Conservation (phyloP, 768 basidiomycete genomes). For the Mycena olivaceomarginata region DNA sequence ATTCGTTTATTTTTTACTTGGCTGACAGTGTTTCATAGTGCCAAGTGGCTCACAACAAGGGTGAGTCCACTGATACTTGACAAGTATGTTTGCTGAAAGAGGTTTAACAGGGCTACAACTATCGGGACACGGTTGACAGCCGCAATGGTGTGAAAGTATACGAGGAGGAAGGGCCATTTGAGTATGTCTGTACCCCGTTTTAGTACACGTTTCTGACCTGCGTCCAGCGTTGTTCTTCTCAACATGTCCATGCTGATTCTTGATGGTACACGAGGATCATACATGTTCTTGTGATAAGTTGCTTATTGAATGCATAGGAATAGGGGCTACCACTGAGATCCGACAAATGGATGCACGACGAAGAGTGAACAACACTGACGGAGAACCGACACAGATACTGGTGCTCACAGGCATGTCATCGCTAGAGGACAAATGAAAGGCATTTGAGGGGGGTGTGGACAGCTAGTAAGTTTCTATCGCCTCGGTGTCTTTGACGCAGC, state of each 20-base stretch:
- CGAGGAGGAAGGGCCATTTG: slow-evolving; percentile 85
- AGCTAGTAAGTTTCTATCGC: slow-evolving; percentile 86
- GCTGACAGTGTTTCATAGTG: slow-evolving; percentile 53
- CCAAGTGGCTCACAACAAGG: slow-evolving; percentile 83
- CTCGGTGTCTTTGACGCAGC: slow-evolving; percentile 20
- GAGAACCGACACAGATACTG: slow-evolving; percentile 74
- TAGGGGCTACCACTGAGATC: slow-evolving; percentile 90
- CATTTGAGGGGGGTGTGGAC: slow-evolving; percentile 95
- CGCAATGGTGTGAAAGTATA: slow-evolving; percentile 89
- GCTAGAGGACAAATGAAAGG: slow-evolving; percentile 92
- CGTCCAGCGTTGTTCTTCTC: slow-evolving; percentile 84
- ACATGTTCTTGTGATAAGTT: not conserved
- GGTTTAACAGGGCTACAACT: slow-evolving; percentile 77
- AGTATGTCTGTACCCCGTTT: slow-evolving; percentile 72
- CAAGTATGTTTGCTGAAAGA: slow-evolving; percentile 44
- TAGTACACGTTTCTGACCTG: slow-evolving; percentile 22
- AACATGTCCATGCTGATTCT: slow-evolving; percentile 97
- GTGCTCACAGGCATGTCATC: slow-evolving; percentile 97
- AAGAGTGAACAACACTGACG: slow-evolving; percentile 45
- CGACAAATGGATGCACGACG: slow-evolving; percentile 79
- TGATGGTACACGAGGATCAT: slow-evolving; percentile 76
- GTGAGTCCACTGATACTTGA: slow-evolving; percentile 51
- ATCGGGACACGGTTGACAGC: slow-evolving; percentile 88
- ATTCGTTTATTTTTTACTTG: slow-evolving; percentile 36
- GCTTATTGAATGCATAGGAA: slow-evolving; percentile 64